Conservation (phyloP, 2,329 filamentous ascomycete genomes). For the Diplocarpon rosae region DNA sequence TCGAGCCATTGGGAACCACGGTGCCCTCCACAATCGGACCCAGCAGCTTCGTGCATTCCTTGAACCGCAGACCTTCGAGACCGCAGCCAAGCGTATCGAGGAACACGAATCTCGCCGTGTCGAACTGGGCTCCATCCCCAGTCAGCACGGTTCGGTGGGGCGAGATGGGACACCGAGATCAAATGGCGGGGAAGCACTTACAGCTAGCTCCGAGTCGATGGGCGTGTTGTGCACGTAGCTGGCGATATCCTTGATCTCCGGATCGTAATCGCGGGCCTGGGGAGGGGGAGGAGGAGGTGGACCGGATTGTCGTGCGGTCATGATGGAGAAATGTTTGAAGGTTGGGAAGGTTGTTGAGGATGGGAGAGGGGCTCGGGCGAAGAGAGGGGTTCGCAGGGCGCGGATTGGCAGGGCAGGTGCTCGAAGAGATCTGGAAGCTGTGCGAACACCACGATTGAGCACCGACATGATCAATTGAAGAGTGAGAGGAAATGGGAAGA, state of each 20-base stretch:
- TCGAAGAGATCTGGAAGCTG: constrained; percentile 23
- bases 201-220: constrained; percentile 84
- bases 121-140: constrained; percentile 46
- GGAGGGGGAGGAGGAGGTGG: constrained; percentile 41
- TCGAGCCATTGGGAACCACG: constrained; percentile 80
- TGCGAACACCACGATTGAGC: constrained; percentile 25
- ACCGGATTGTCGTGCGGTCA: constrained; percentile 28
- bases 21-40: constrained; percentile 88
- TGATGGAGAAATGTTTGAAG: constrained; percentile 27
- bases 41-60: constrained; percentile 89
- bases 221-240: constrained; percentile 88
- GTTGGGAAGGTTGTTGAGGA: constrained; percentile 15
- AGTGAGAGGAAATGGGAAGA: neutral
- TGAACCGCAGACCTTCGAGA: constrained; percentile 88
- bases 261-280: constrained; percentile 59
- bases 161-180: neutral
- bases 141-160: constrained; percentile 11
- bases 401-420: constrained; percentile 21
- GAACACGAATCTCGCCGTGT: constrained; percentile 93
- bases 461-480: constrained; percentile 22
- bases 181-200: constrained; percentile 38
- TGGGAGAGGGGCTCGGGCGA: constrained; percentile 14
- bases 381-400: constrained; percentile 23
- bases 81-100: constrained; percentile 95
- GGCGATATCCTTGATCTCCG: constrained; percentile 91